Base-by-base conservation (phyloP, 257 asterid genomes). In the Rehmannia glutinosa region DNA sequence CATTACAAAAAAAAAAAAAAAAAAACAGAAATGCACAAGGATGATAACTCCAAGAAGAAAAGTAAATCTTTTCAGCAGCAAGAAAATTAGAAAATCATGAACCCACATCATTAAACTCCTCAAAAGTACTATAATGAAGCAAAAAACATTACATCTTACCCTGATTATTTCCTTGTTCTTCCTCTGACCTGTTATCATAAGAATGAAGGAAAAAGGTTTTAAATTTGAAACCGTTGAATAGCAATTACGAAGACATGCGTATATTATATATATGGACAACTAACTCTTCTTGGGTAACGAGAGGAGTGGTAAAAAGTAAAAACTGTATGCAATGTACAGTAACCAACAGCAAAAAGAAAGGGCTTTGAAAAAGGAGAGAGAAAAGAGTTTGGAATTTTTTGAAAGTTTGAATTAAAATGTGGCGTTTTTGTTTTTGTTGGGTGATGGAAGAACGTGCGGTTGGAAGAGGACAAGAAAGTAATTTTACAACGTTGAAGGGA, bases 361-460 rank as follows among this genome's bases (percentile, higher is more conserved):
- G 54, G 42, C 59, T 11, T 54, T 21, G 15, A 35, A 5, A 53
- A 27, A 45, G 28, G 62, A n/a, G 70, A 19, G 70, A 49, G 62
- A 47, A 17, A 17, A 53, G 52, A 20, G 12, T 9, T 24, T 25
- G 24, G 35, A 23, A 8, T 51, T 33, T 66, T 83, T 75, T 56
- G 71, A 66, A 78, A 80, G 20, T 85, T 85, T 83, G 87, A 86
- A 85, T 58, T 73, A 62, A 78, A 73, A 80, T 33, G 38, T 32
- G 30, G 6, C 27, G 21, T 1, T 27, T 17, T 4, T 15, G 52
- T 21, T 33, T 27, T 6, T 38, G 65, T 19, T 23, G 28, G 13
- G 17, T 3, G 15, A 25, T 11, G 49, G 47, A 28, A 61, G 58
- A 66, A 27, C 55, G 32, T 69, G 64, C 25, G 12, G 57, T 62